Evolutionary conservation across 2,329 filamentous ascomycete species (phyloP).

Genomic region (Curvularia eragrostidis): DNA sequence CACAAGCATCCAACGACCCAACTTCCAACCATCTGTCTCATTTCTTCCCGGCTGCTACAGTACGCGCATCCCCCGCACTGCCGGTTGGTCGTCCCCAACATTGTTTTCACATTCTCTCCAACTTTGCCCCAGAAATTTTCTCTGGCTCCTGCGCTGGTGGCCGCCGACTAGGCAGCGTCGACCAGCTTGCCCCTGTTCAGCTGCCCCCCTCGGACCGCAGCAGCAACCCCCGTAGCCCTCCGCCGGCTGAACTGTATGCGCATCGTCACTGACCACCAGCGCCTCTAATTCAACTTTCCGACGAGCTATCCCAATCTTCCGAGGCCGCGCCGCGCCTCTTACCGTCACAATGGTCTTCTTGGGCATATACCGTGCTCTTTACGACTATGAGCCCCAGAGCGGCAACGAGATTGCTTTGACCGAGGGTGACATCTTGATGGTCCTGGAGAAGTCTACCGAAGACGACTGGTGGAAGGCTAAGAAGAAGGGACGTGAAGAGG

Average conservation of each 20-base stretch:
- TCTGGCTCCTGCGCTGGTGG: constrained; percentile 12
- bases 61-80: constrained; percentile 26
- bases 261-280: constrained; percentile 24
- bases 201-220: constrained; percentile 34
- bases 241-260: constrained; percentile 43
- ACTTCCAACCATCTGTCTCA: constrained; percentile 22
- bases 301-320: constrained; percentile 3
- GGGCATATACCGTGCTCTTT: constrained; percentile 87
- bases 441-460: constrained; percentile 77
- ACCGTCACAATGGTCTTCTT: constrained; percentile 78
- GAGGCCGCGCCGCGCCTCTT: constrained; percentile 25
- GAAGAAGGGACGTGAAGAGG: constrained; percentile 78
- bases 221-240: constrained; percentile 31
- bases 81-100: constrained; percentile 13
- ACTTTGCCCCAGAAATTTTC: not conserved
- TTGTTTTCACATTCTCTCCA: not conserved
- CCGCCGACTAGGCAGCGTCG: constrained; percentile 18
- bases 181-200: constrained; percentile 22
- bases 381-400: constrained; percentile 88
- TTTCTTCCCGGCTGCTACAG: constrained; percentile 21
- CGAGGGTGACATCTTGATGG: constrained; percentile 88
- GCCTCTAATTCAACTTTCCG: constrained; percentile 23
- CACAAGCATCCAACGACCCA: constrained; percentile 24
- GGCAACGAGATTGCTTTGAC: constrained; percentile 83
- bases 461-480: constrained; percentile 97